Base-by-base conservation (phyloP, 805 yeast genomes). In the Teunomyces aglyptinius region DNA sequence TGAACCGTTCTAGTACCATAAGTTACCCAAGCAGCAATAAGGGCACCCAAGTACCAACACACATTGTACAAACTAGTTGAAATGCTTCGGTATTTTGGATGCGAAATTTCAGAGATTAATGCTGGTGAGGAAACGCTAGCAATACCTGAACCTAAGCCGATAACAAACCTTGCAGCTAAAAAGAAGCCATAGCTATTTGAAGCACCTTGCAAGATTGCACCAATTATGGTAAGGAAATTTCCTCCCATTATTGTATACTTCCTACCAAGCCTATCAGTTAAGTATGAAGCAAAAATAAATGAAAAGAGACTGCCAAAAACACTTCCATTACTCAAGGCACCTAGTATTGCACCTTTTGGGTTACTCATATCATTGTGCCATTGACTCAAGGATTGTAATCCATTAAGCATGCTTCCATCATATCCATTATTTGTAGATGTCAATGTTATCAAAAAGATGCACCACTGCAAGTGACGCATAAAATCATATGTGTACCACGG, bases 31-130 rank as follows among this genome's bases (percentile, higher is more conserved):
- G 80, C 77, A 5, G 82, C 78, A 39, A 78, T 58, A 46, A 77
- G 57, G 12, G 81, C 80, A 38, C 83, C 83, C 33, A 76, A 55
- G 53, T 75, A 77, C 81, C 81, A 77, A 49, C 73, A 71, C 20
- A 74, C 68, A 59, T 78, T 79, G 63, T 70, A 79, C 45, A 71
- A 61, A 12, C 78, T 67, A 2, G 58, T 59, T 15, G 49, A 27
- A 2, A 50, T 46, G 15, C 55, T 54, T 53, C 67, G 55, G 49
- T 51, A 61, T 12, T 61, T 56, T 18, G 83, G 83, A 53, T 64
- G 78, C 1, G 82, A 61, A 18, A 78, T 51, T 54, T 80, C 84
- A 4, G 82, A 68, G 38, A 78, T 67, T 56, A 77, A 64, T 8
- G 77, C 51, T 12, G 83, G 81, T 19, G 78, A 65, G 7, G 76